Percentiles rank a stretch among this genome's conserved stretches.
These are phyloP conservation scores for Lactarius sanguifluus DNA, from an alignment of 768 basidiomycete species.

Conservation along the genomic window DNA sequence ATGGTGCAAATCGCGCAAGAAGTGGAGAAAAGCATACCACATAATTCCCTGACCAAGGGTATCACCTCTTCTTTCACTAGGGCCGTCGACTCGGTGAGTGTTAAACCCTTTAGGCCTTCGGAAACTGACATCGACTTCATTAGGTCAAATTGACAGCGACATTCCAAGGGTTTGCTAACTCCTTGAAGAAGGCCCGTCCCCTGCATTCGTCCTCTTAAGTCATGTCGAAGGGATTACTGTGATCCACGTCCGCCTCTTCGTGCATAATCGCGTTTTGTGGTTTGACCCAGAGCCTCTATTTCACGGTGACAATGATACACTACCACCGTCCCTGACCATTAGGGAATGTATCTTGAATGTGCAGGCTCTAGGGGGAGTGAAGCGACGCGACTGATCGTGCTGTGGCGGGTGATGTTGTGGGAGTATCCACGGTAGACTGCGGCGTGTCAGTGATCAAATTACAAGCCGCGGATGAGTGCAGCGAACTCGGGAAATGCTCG, in stretches of 20 bases:
- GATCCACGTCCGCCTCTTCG: neutral
- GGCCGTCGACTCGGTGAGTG: slow-evolving; percentile 51
- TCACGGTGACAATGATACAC: neutral
- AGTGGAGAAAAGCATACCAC: slow-evolving; percentile 45
- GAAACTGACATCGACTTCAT: neutral
- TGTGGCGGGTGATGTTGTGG: too few relatives aligned
- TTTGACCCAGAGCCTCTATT: neutral
- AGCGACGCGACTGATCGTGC: too few relatives aligned
- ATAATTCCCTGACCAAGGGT: slow-evolving; percentile 36
- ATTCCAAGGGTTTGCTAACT: slow-evolving; percentile 57
- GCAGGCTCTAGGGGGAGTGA: too few relatives aligned
- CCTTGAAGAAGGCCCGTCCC: slow-evolving; percentile 51
- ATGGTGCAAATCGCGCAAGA: slow-evolving; percentile 54
- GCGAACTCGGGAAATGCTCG: too few relatives aligned
- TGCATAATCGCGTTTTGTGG: neutral
- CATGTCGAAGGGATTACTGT: neutral
- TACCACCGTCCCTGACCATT: too few relatives aligned
- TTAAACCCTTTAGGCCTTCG: neutral
- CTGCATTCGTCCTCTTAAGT: slow-evolving; percentile 37
- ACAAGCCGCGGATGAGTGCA: too few relatives aligned
- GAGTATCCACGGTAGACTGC: too few relatives aligned
- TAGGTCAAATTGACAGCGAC: slow-evolving; percentile 56
- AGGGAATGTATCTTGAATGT: too few relatives aligned
- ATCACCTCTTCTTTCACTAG: slow-evolving; percentile 48
- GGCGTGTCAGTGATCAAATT: too few relatives aligned